These are phyloP conservation scores for Starmerella stigmatis DNA, from an alignment of 805 yeast genomes.

Conservation along the genomic window DNA sequence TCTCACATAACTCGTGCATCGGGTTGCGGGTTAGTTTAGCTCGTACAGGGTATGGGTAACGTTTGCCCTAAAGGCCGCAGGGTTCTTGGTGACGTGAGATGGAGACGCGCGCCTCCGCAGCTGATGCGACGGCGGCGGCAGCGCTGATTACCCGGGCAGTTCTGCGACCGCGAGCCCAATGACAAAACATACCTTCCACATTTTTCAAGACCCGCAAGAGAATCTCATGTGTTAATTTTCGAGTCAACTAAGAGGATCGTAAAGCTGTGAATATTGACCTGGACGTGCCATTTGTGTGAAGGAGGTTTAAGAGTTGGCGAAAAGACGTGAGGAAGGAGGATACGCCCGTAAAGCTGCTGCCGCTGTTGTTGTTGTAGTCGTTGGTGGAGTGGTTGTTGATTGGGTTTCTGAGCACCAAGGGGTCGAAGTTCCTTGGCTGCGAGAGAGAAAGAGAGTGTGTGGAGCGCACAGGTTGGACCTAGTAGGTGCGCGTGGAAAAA, in stretches of 20 bases:
- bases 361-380: too few relatives aligned
- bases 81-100: conserved; percentile 6
- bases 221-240: not conserved
- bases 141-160: not conserved
- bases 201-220: not conserved
- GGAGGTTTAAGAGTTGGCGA: too few relatives aligned
- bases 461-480: not conserved
- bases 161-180: not conserved
- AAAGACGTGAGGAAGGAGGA: too few relatives aligned
- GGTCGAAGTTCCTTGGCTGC: too few relatives aligned
- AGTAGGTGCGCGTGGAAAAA: not conserved
- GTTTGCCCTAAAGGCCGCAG: conserved; percentile 2
- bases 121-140: conserved; percentile 4
- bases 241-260: not conserved
- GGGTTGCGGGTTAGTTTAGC: conserved; percentile 1
- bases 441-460: too few relatives aligned
- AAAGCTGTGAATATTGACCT: not conserved
- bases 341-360: too few relatives aligned
- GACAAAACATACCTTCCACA: too few relatives aligned
- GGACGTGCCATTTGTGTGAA: too few relatives aligned
- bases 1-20: not conserved
- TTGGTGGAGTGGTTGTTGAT: too few relatives aligned
- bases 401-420: too few relatives aligned
- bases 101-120: conserved; percentile 4
- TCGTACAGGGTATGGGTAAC: conserved; percentile 1